Evolutionary conservation across 73 alveolate species (phyloP).

Genomic region (Symbiodinium natans): DNA sequence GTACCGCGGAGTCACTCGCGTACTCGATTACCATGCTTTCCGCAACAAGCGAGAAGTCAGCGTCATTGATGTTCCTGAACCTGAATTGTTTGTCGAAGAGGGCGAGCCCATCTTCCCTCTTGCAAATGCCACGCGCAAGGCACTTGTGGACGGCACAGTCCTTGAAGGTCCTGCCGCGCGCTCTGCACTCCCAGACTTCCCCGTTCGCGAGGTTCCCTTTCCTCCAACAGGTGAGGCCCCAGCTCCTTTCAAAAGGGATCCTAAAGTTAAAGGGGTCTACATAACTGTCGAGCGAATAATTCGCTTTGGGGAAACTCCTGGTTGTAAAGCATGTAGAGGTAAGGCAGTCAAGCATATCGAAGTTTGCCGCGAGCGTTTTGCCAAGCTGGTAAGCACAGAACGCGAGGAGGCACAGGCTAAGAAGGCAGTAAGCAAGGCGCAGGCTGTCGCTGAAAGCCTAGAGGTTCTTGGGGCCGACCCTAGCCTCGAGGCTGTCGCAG

Average conservation of each 20-base stretch:
- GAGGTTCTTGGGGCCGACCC: no score
- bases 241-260: no score
- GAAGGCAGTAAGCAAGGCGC: no score
- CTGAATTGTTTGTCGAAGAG: background rate
- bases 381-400: background rate
- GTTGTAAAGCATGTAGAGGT: constrained; percentile 1
- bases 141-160: background rate
- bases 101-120: background rate
- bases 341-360: background rate
- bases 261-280: background rate
- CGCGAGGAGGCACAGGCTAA: background rate
- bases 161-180: no score
- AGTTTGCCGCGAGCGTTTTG: background rate
- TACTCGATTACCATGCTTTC: background rate
- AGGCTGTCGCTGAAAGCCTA: no score
- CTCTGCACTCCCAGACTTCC: no score
- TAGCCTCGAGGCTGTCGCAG: no score
- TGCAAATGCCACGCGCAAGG: background rate
- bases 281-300: constrained; percentile 5
- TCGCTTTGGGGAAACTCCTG: background rate
- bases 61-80: background rate
- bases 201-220: no score
- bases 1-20: background rate
- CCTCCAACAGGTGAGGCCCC: no score
- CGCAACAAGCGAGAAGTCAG: background rate